These are phyloP conservation scores for Linnemannia exigua DNA, from an alignment of 192 early-diverging fungal genomes.

Conservation along the genomic window DNA sequence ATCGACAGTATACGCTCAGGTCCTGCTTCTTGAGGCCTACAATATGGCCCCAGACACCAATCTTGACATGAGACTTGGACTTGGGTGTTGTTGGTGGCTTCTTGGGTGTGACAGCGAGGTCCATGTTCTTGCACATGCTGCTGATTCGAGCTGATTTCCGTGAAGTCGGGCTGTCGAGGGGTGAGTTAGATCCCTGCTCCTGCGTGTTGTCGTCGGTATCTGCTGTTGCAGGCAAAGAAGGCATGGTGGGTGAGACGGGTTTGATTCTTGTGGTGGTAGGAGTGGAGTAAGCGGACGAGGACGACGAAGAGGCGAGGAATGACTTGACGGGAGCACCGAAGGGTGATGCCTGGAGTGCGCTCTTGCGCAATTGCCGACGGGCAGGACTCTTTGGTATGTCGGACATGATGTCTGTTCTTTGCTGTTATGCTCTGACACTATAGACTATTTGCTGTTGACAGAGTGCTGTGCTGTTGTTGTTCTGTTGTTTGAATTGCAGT, in stretches of 20 bases:
- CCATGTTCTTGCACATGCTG: slow-evolving; percentile 1
- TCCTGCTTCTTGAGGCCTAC: slow-evolving; percentile 35
- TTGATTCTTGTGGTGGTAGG: slow-evolving; percentile 12
- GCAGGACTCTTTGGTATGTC: slow-evolving; percentile 34
- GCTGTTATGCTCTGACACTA: not conserved
- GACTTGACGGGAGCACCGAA: slow-evolving; percentile 38
- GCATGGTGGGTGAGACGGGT: not conserved
- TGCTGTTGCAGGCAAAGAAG: not conserved
- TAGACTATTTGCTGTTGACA: too few species aligned
- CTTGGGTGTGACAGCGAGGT: not conserved
- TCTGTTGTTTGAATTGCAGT: not conserved
- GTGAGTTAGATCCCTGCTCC: not conserved
- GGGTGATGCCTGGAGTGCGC: slow-evolving; percentile 47
- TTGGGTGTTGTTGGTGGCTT: slow-evolving; percentile 26
- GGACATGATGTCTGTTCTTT: not conserved
- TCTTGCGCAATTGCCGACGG: slow-evolving; percentile 39
- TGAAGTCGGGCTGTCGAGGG: slow-evolving; percentile 20
- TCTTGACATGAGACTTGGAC: slow-evolving; percentile 17
- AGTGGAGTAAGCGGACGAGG: not conserved
- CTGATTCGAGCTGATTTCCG: slow-evolving; percentile 34
- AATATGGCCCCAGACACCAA: slow-evolving; percentile 37
- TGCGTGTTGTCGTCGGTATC: not conserved
- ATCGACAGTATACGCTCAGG: slow-evolving; percentile 35
- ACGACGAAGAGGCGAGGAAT: slow-evolving; percentile 7
- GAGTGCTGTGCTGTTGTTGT: not conserved